phyloP scores from a whole-genome alignment of 768 basidiomycete species.

The Infundibulicybe gibba region DNA sequence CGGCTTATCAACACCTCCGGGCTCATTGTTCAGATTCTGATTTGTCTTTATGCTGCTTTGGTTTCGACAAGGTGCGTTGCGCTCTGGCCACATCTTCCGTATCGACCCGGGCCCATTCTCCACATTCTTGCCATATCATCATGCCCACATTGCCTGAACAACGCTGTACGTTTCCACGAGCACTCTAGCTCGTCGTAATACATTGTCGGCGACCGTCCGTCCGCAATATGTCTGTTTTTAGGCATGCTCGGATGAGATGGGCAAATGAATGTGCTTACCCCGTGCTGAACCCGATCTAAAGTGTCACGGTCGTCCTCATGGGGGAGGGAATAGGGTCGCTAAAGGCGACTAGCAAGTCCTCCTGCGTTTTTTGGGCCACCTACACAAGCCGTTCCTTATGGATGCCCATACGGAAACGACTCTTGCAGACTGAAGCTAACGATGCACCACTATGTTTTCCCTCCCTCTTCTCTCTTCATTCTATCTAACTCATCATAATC shows the following conservation, averaged over 20 bases:
- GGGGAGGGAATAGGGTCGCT: conserved; percentile 33
- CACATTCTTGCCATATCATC: no score
- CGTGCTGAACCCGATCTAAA: conserved; percentile 42
- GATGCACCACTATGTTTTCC: conserved; percentile 57
- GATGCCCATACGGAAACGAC: conserved; percentile 89
- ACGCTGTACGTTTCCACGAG: conserved; percentile 57
- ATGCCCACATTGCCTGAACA: no score
- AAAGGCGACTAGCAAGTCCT: conserved; percentile 88
- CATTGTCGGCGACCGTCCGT: conserved; percentile 74
- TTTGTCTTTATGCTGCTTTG: no score
- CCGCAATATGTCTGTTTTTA: conserved; percentile 71
- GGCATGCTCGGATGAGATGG: conserved; percentile 75
- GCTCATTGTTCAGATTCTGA: no score
- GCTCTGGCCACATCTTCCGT: no score
- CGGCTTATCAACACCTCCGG: no score
- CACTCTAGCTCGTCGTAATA: conserved; percentile 74
- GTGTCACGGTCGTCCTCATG: conserved; percentile 63
- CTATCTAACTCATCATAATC: background rate
- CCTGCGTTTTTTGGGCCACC: conserved; percentile 88
- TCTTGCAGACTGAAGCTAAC: conserved; percentile 54
- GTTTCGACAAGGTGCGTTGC: no score
- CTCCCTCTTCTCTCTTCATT: background rate
- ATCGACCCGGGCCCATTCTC: no score
- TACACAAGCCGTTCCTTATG: conserved; percentile 93
- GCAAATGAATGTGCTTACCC: conserved; percentile 61